Conservation (phyloP, 2,329 filamentous ascomycete genomes). For the Nakataea oryzae region DNA sequence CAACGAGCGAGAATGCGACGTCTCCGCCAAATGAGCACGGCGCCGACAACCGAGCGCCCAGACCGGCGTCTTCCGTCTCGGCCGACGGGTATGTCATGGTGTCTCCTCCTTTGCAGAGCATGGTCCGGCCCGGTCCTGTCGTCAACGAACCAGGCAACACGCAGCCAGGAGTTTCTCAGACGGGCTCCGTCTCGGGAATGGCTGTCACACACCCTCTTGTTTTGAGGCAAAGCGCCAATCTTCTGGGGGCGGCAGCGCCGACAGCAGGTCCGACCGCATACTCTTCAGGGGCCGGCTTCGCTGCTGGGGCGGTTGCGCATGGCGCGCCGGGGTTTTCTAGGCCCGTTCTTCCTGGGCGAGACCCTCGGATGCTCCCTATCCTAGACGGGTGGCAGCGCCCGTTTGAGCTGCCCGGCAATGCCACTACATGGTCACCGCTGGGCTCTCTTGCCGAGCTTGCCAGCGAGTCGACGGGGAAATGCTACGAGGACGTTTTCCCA, state of each 20-base stretch:
- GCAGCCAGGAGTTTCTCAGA: background rate
- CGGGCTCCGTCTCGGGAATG: background rate
- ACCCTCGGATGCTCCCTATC: constrained; percentile 14
- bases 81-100: background rate
- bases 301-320: background rate
- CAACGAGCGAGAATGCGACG: background rate
- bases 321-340: background rate
- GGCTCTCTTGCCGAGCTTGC: constrained; percentile 37
- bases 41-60: background rate
- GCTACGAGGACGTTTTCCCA: constrained; percentile 30
- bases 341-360: background rate
- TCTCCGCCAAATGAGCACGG: background rate
- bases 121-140: background rate
- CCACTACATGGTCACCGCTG: constrained; percentile 24
- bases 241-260: too few species aligned
- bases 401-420: constrained; percentile 18
- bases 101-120: background rate
- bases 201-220: background rate
- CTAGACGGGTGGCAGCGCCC: constrained; percentile 23
- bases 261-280: too few species aligned
- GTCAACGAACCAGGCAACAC: background rate
- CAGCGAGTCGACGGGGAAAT: constrained; percentile 28
- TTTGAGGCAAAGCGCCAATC: background rate
- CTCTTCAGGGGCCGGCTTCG: background rate
- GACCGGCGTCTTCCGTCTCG: background rate